These are phyloP conservation scores for Scutellaria baicalensis DNA, from an alignment of 257 asterid species.

Conservation along the genomic window DNA sequence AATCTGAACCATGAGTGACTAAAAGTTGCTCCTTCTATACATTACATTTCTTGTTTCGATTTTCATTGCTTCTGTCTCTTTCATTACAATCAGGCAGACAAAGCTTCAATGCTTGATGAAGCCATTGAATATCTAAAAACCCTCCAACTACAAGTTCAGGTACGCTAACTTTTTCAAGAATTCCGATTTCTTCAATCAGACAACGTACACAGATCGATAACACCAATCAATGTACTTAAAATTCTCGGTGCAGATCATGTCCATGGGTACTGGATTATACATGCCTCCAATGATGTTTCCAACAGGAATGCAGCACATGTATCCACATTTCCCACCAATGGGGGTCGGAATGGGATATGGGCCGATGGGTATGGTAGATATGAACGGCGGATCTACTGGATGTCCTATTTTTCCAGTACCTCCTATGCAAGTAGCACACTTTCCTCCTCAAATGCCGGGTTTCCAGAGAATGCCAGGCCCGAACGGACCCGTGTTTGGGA, in stretches of 20 bases:
- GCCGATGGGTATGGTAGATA: slow-evolving; percentile 71
- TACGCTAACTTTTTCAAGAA: slow-evolving; percentile 21
- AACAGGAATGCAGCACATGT: slow-evolving; percentile 62
- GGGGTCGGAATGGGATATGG: slow-evolving; percentile 57
- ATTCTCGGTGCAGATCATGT: slow-evolving; percentile 61
- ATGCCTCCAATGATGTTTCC: slow-evolving; percentile 87
- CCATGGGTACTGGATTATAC: slow-evolving; percentile 88
- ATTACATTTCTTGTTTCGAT: neutral
- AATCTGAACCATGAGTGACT: neutral
- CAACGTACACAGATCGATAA: too few relatives aligned
- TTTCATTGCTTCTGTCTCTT: slow-evolving; percentile 3
- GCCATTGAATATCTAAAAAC: slow-evolving; percentile 94
- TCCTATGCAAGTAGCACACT: slow-evolving; percentile 43
- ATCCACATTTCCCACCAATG: slow-evolving; percentile 60
- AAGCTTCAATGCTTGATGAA: slow-evolving; percentile 99
- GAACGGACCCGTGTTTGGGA: slow-evolving; percentile 40
- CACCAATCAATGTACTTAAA: neutral
- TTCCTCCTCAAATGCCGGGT: slow-evolving; percentile 37
- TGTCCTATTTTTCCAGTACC: slow-evolving; percentile 50
- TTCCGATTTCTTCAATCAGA: neutral
- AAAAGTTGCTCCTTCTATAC: neutral
- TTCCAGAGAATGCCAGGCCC: slow-evolving; percentile 50
- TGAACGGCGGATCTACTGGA: slow-evolving; percentile 51
- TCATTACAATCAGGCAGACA: slow-evolving; percentile 61
- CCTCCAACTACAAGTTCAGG: slow-evolving; percentile 98